Evolutionary conservation across 2,329 filamentous ascomycete species (phyloP).

Genomic region (Rhynchosporium secalis): DNA sequence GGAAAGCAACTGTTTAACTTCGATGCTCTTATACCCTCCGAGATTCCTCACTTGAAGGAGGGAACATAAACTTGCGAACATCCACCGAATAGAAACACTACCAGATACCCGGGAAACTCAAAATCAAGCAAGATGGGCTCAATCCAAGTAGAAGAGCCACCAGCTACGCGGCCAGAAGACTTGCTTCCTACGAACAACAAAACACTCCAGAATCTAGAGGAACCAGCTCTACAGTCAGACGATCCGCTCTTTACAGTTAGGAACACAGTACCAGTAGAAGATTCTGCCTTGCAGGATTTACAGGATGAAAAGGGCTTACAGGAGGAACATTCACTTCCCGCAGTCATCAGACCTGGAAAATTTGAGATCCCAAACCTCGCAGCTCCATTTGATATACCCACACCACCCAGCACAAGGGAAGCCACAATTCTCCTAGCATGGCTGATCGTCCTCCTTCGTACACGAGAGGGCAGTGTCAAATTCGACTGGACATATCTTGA

Average conservation of each 20-base stretch:
- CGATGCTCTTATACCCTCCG: not conserved
- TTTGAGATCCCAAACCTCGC: not conserved
- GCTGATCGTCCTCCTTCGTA: conserved; percentile 47
- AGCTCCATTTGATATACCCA: conserved; percentile 7
- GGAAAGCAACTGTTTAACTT: not conserved
- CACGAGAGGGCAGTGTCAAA: conserved; percentile 42
- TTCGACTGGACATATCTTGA: conserved; percentile 43
- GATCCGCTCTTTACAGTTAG: too few relatives aligned
- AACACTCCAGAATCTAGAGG: too few relatives aligned
- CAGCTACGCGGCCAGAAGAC: not conserved
- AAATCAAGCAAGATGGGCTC: conserved; percentile 6
- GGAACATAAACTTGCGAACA: not conserved
- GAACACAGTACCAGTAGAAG: too few relatives aligned
- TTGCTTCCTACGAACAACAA: too few relatives aligned
- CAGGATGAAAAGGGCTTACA: too few relatives aligned
- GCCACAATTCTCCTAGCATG: conserved; percentile 47
- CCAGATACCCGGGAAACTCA: not conserved
- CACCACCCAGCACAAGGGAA: conserved; percentile 43
- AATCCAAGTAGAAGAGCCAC: conserved; percentile 5
- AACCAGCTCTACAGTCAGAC: too few relatives aligned
- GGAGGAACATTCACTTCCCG: too few relatives aligned
- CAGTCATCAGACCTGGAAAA: not conserved
- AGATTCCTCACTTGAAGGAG: not conserved
- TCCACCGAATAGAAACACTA: not conserved
- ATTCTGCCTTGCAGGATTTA: too few relatives aligned